Evolutionary conservation across 2,329 filamentous ascomycete species (phyloP).

Genomic region (Coleophoma cylindrospora): DNA sequence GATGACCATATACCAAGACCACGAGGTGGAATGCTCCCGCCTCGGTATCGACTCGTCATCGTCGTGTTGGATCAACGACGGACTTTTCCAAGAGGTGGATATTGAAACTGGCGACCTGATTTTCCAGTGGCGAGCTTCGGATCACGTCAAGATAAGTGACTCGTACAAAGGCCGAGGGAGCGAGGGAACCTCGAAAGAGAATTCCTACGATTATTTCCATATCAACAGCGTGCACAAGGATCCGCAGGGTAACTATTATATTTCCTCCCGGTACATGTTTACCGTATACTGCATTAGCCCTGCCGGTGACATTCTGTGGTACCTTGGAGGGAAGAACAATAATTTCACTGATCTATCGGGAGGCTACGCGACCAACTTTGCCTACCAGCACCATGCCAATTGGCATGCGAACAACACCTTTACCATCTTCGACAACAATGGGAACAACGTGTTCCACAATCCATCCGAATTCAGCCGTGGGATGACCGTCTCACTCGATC

Average conservation of each 20-base stretch:
- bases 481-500: constrained; percentile 7
- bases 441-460: constrained; percentile 3
- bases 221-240: constrained; percentile 32
- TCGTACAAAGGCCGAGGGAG: not conserved
- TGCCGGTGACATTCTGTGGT: constrained; percentile 39
- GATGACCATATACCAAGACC: constrained; percentile 33
- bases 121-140: constrained; percentile 41
- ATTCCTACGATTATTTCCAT: constrained; percentile 27
- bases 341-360: constrained; percentile 29
- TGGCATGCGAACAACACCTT: constrained; percentile 17
- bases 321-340: constrained; percentile 37
- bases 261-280: constrained; percentile 38
- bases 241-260: constrained; percentile 35
- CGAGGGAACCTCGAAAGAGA: not conserved
- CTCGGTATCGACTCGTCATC: constrained; percentile 15
- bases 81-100: constrained; percentile 42
- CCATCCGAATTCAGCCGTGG: constrained; percentile 6
- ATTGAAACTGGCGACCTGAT: constrained; percentile 41
- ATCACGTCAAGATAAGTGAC: constrained; percentile 6
- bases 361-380: constrained; percentile 34
- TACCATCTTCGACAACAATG: constrained; percentile 11
- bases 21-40: constrained; percentile 23
- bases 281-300: constrained; percentile 38
- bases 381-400: constrained; percentile 43
- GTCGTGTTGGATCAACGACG: constrained; percentile 33